Conservation (phyloP, 228 moss, liverwort and hornwort species). For the Sphagnum fallax region DNA sequence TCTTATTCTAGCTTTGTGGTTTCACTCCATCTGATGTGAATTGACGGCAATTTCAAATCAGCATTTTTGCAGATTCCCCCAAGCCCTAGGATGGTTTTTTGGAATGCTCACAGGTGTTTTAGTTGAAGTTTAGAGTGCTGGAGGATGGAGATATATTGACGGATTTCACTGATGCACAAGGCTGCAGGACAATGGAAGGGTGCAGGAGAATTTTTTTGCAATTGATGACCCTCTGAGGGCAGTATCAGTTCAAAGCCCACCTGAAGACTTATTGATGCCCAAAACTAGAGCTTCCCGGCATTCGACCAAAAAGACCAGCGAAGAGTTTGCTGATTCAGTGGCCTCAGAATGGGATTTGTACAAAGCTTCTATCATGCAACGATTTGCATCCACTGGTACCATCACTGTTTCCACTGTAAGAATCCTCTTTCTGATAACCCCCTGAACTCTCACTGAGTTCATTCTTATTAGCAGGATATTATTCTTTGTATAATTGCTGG, state of each 20-base stretch:
- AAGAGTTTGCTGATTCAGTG: slow-evolving; percentile 70
- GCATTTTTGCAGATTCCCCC: background rate
- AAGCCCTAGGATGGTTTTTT: background rate
- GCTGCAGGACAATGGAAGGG: background rate
- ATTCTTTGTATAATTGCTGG: background rate
- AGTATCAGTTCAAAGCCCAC: slow-evolving; percentile 23
- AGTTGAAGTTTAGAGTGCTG: too few relatives aligned
- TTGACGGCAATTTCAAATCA: background rate
- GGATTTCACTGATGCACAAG: background rate
- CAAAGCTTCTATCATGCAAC: slow-evolving; percentile 85
- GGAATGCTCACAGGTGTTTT: background rate
- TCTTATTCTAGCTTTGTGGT: background rate
- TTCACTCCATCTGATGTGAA: background rate
- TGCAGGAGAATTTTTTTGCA: slow-evolving; percentile 11
- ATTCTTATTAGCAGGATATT: background rate
- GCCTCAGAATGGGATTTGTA: slow-evolving; percentile 86
- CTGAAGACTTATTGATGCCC: slow-evolving; percentile 23
- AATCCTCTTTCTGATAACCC: background rate
- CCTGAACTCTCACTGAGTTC: background rate
- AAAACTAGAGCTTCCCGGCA: slow-evolving; percentile 52
- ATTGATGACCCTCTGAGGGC: slow-evolving; percentile 62
- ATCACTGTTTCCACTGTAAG: slow-evolving; percentile 87
- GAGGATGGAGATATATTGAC: too few relatives aligned
- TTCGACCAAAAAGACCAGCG: slow-evolving; percentile 42
- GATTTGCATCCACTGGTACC: slow-evolving; percentile 93